A percentile compares a stretch with the other conserved stretches of the same genome.
phyloP scores from a whole-genome alignment of 495 filamentous ascomycete genomes.

The Geoglossum glabrum region DNA sequence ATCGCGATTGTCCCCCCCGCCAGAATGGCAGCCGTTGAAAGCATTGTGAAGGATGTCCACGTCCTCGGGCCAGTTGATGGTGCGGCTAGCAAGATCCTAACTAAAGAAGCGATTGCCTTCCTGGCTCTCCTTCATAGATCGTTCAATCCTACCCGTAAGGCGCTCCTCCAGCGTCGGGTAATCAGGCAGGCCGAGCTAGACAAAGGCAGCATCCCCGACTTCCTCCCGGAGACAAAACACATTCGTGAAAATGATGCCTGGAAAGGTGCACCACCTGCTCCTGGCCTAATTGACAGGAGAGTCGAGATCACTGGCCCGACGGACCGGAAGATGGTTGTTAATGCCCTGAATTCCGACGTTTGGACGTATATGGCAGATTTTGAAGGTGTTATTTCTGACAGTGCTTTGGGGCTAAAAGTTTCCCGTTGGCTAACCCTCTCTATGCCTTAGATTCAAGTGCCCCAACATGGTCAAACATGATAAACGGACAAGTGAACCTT shows the following conservation, averaged over 20 bases:
- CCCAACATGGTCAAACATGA: constrained; percentile 98
- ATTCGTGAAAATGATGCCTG: constrained; percentile 89
- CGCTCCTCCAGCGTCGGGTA: constrained; percentile 67
- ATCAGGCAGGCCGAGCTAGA: constrained; percentile 88
- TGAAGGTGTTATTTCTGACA: constrained; percentile 43
- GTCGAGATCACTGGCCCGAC: constrained; percentile 99
- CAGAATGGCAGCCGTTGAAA: constrained; percentile 51
- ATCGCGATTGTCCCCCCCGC: neutral
- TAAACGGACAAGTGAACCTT: constrained; percentile 94
- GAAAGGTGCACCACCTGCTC: constrained; percentile 85
- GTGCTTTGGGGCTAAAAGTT: too few relatives aligned
- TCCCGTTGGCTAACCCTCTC: neutral
- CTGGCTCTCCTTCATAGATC: constrained; percentile 83
- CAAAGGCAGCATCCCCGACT: constrained; percentile 77
- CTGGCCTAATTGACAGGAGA: constrained; percentile 78
- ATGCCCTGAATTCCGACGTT: constrained; percentile 89
- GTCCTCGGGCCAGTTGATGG: constrained; percentile 62
- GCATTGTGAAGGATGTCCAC: constrained; percentile 69
- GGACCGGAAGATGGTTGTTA: constrained; percentile 98
- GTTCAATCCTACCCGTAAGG: constrained; percentile 81
- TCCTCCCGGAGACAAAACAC: constrained; percentile 87
- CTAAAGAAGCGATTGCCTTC: constrained; percentile 77
- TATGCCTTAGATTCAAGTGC: constrained; percentile 65
- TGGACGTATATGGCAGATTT: constrained; percentile 99
- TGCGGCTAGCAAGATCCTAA: constrained; percentile 74